These are phyloP conservation scores for Microcera coccophila DNA, from an alignment of 2,329 filamentous ascomycete genomes.

Conservation along the genomic window DNA sequence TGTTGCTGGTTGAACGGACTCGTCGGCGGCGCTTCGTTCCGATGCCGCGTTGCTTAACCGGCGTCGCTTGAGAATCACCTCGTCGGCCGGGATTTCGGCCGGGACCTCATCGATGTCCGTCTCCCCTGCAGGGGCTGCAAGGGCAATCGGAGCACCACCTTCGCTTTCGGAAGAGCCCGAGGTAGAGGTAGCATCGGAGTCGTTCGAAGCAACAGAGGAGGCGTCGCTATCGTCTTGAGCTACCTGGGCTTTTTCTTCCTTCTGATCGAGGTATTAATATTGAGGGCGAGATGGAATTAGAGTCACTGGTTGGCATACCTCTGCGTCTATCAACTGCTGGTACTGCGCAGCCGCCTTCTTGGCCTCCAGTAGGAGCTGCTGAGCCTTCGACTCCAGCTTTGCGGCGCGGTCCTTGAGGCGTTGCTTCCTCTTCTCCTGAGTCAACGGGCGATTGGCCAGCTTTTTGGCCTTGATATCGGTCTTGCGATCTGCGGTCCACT, in stretches of 20 bases:
- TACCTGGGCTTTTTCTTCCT: conserved; percentile 10
- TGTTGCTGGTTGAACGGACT: conserved; percentile 15
- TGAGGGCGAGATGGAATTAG: conserved; percentile 2
- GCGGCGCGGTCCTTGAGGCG: conserved; percentile 38
- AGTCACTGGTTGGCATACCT: conserved; percentile 15
- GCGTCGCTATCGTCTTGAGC: conserved; percentile 16
- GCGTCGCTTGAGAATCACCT: conserved; percentile 31
- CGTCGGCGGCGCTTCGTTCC: conserved; percentile 18
- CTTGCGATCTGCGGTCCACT: conserved; percentile 33
- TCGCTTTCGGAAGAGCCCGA: conserved; percentile 21
- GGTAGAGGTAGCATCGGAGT: conserved; percentile 18
- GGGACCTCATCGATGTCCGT: conserved; percentile 19
- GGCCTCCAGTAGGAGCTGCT: conserved; percentile 40
- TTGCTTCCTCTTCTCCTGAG: conserved; percentile 37
- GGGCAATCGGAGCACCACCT: conserved; percentile 18
- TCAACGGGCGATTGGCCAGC: conserved; percentile 18
- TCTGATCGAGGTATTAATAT: background rate
- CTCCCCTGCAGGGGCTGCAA: conserved; percentile 8
- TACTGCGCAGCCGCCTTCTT: conserved; percentile 32
- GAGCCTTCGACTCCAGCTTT: conserved; percentile 29
- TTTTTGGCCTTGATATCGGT: conserved; percentile 28
- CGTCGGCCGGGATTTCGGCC: conserved; percentile 25
- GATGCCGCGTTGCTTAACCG: conserved; percentile 30
- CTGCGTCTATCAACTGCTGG: conserved; percentile 21
- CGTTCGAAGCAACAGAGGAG: conserved; percentile 13